Percentiles rank a stretch among this genome's conserved stretches.
Evolutionary conservation across 2,329 filamentous ascomycete species (phyloP).

Genomic region (Sporothrix schenckii): DNA sequence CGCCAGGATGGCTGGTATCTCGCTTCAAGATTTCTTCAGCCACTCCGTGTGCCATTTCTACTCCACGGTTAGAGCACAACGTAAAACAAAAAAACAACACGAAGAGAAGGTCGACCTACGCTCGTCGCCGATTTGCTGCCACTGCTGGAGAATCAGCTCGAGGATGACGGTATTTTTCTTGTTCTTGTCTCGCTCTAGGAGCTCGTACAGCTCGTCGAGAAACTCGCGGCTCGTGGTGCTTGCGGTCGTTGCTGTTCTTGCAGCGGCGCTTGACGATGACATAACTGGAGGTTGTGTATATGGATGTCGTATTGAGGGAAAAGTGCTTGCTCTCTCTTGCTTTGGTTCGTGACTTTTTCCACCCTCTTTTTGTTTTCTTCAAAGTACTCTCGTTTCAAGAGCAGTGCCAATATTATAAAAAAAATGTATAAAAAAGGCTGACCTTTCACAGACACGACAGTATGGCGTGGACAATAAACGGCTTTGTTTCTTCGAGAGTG

Average conservation of each 20-base stretch:
- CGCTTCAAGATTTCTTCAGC: slow-evolving; percentile 34
- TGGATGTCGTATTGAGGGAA: not conserved
- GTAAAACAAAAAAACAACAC: not conserved
- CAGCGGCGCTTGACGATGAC: slow-evolving; percentile 17
- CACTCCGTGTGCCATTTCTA: slow-evolving; percentile 32
- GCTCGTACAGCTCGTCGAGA: slow-evolving; percentile 35
- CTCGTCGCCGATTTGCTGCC: slow-evolving; percentile 32
- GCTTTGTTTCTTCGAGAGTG: slow-evolving; percentile 3
- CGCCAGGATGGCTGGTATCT: slow-evolving; percentile 27
- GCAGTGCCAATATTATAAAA: not conserved
- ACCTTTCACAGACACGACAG: slow-evolving; percentile 5
- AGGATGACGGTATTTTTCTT: slow-evolving; percentile 28
- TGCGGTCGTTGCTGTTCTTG: not conserved
- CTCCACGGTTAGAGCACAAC: not conserved
- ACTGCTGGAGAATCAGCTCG: slow-evolving; percentile 35
- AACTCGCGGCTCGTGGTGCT: slow-evolving; percentile 19
- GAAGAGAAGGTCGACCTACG: not conserved
- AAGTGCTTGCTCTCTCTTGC: not conserved
- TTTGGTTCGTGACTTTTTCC: not conserved
- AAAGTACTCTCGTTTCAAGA: not conserved
- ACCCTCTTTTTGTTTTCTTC: not conserved
- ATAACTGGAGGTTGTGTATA: not conserved
- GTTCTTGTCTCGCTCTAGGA: slow-evolving; percentile 30
- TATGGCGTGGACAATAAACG: not conserved
- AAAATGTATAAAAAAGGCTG: not conserved